Conservation (phyloP, 2,329 filamentous ascomycete genomes). For the Chrysoporthe austroafricana region DNA sequence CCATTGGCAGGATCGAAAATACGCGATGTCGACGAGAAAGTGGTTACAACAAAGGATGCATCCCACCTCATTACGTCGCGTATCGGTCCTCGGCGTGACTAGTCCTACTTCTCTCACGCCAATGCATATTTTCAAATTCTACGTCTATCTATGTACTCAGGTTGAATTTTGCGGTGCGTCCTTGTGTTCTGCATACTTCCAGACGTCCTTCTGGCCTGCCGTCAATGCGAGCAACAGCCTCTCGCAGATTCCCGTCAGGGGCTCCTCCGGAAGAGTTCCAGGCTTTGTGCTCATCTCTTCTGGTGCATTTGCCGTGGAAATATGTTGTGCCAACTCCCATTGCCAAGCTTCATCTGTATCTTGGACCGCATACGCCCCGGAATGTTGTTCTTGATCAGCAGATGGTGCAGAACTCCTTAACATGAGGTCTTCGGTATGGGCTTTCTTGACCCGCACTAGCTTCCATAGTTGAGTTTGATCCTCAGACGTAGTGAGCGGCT, state of each 20-base stretch:
- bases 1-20: not conserved
- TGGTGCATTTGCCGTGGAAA: not conserved
- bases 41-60: too few relatives aligned
- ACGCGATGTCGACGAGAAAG: not conserved
- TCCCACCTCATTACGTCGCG: too few relatives aligned
- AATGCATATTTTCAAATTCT: not conserved
- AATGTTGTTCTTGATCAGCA: not conserved
- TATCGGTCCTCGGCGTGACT: not conserved
- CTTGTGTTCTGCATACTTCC: slow-evolving; percentile 29
- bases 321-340: not conserved
- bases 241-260: slow-evolving; percentile 40
- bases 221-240: slow-evolving; percentile 34
- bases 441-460: slow-evolving; percentile 29
- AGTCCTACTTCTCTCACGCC: too few relatives aligned
- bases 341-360: not conserved
- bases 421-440: slow-evolving; percentile 12
- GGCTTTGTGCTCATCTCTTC: not conserved
- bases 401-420: not conserved
- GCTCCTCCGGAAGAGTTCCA: slow-evolving; percentile 38
- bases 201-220: slow-evolving; percentile 35
- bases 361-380: not conserved
- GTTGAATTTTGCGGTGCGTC: not conserved
- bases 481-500: slow-evolving; percentile 29
- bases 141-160: not conserved
- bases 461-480: slow-evolving; percentile 32